Percentiles rank a stretch among this genome's conserved stretches.
Conservation (phyloP, 1,284 basidiomycete genomes). For the Cystobasidium slooffiae region DNA sequence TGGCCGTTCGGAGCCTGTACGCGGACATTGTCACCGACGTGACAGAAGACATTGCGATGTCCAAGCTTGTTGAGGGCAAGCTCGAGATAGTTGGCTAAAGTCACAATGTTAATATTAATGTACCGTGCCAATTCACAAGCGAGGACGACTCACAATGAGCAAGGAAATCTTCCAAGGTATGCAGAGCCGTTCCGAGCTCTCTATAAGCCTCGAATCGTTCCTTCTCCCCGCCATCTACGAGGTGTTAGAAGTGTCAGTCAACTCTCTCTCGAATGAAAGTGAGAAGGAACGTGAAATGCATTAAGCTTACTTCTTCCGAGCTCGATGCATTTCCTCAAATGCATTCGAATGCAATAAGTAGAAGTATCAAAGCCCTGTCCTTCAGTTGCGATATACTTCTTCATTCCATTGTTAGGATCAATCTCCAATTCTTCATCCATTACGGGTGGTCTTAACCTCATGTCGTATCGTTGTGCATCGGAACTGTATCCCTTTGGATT, state of each 20-base stretch:
- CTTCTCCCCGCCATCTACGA: conserved; percentile 46
- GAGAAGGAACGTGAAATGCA: too few relatives aligned
- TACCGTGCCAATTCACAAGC: not conserved
- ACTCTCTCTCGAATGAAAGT: too few relatives aligned
- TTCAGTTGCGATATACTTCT: conserved; percentile 89
- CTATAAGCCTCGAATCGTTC: conserved; percentile 79
- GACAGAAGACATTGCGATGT: conserved; percentile 77
- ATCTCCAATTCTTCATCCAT: conserved; percentile 80
- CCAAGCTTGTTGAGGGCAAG: conserved; percentile 71
- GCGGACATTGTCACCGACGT: conserved; percentile 81
- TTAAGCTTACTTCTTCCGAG: conserved; percentile 62
- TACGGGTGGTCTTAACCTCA: conserved; percentile 75
- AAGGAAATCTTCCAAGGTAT: conserved; percentile 74
- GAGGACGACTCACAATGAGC: conserved; percentile 66
- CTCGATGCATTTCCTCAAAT: conserved; percentile 70
- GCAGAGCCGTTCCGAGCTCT: conserved; percentile 69
- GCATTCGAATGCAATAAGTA: conserved; percentile 76
- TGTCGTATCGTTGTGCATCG: conserved; percentile 78
- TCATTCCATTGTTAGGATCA: conserved; percentile 87
- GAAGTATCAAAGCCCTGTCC: conserved; percentile 83
- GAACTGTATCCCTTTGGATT: conserved; percentile 63
- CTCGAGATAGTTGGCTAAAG: conserved; percentile 51
- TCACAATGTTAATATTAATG: not conserved
- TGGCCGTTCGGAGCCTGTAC: conserved; percentile 77
- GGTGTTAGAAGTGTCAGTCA: too few relatives aligned